A percentile compares a stretch with the other conserved stretches of the same genome.
phyloP scores from a whole-genome alignment of 768 basidiomycete genomes.

The Daedaleopsis sinensis region DNA sequence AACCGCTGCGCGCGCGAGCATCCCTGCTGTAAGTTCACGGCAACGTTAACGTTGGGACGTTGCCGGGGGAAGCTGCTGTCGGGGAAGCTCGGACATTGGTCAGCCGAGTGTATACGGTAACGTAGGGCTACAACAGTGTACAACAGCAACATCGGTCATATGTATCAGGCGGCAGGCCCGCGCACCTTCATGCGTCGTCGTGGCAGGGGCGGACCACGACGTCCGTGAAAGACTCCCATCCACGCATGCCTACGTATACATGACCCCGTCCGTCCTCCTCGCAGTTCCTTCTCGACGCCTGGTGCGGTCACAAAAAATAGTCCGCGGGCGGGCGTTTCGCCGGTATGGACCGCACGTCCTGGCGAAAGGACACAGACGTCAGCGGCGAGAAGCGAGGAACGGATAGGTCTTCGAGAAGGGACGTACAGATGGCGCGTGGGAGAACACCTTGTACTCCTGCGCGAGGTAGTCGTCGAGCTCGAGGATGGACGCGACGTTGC shows the following conservation, averaged over 20 bases:
- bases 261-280: too few species aligned
- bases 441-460: conserved; percentile 96
- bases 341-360: conserved; percentile 84
- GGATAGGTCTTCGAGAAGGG: background rate
- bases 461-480: conserved; percentile 91
- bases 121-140: conserved; percentile 7
- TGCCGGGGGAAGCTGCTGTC: too few species aligned
- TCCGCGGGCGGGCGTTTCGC: conserved; percentile 86
- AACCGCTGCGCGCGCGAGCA: too few species aligned
- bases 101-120: background rate
- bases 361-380: background rate
- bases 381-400: background rate
- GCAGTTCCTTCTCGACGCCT: background rate
- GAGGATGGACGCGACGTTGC: conserved; percentile 93
- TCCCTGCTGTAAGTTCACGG: too few species aligned
- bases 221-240: background rate
- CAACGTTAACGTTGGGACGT: too few species aligned
- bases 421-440: conserved; percentile 83
- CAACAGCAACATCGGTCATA: background rate
- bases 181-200: too few species aligned
- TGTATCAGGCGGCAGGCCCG: too few species aligned
- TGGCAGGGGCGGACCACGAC: too few species aligned
- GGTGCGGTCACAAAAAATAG: conserved; percentile 65
- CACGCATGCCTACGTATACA: too few species aligned
- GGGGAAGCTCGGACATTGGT: background rate